Percentiles rank a stretch among this genome's conserved stretches.
These are phyloP conservation scores for Berkeleyomyces basicola DNA, from an alignment of 2,329 filamentous ascomycete species.

Conservation along the genomic window DNA sequence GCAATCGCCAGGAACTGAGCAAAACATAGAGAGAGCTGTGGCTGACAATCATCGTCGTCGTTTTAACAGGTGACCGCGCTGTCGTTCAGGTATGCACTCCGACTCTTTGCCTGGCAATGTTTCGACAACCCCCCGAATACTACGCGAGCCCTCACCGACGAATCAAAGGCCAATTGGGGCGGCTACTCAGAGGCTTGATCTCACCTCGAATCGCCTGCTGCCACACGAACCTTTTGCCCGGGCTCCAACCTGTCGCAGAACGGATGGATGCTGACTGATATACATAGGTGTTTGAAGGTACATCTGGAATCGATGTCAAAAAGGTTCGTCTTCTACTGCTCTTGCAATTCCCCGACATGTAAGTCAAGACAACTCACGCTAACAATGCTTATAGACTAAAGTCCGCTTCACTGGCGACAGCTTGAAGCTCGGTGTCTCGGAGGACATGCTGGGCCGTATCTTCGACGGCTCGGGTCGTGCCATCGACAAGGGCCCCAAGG, in stretches of 20 bases:
- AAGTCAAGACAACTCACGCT: conserved; percentile 17
- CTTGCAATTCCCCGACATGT: neutral
- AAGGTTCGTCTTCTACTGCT: conserved; percentile 45
- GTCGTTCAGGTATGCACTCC: conserved; percentile 62
- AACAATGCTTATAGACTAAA: conserved; percentile 49
- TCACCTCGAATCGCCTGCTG: too few relatives aligned
- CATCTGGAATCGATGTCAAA: conserved; percentile 94
- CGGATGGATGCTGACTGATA: too few relatives aligned
- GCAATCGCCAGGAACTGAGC: neutral
- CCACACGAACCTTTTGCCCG: too few relatives aligned
- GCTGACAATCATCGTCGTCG: conserved; percentile 1
- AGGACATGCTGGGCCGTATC: conserved; percentile 98
- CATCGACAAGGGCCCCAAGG: conserved; percentile 98
- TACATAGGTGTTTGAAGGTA: conserved; percentile 88
- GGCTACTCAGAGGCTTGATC: too few relatives aligned
- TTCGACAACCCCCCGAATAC: conserved; percentile 1
- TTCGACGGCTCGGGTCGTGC: conserved; percentile 96
- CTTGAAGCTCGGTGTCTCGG: conserved; percentile 95
- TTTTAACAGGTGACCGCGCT: conserved; percentile 59
- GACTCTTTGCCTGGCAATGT: neutral
- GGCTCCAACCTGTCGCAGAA: too few relatives aligned
- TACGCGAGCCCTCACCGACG: neutral
- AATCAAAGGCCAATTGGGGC: neutral
- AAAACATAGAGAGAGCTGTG: conserved; percentile 15
- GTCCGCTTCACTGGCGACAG: conserved; percentile 96